Base-by-base conservation (phyloP, 2,329 filamentous ascomycete species). In the Pezicula radicicola region DNA sequence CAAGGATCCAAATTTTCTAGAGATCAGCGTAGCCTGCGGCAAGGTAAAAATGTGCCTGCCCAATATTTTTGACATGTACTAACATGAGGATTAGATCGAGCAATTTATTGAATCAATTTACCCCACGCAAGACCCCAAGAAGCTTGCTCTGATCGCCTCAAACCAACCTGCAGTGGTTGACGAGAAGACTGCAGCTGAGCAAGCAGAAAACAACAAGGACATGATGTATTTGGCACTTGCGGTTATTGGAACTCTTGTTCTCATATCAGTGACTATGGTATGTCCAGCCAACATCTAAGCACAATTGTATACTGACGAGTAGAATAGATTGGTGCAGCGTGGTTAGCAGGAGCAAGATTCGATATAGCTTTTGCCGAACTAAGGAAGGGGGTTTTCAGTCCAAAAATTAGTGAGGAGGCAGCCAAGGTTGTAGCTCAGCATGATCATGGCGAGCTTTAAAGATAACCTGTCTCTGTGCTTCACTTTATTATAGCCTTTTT, bases 71-170 rank as follows among this genome's bases (percentile, higher is more conserved):
- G 28, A 8, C 46, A 4, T 25, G 6, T 59, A 40, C 50, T 55
- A 30, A 58, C 48, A 37, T 28, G 21, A 25, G 4, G 2, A 28
- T 33, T 63, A 94, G 88, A 89, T 96, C 59, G 92, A 97, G 70
- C 89, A 94, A 76, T 96, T 96, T 68, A 96, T 97, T 68, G 93
- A 97, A 71, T 86, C 85, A 5, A 84, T 97, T 61, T 97, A 92
- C 82, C 94, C 94, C 3, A 81, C 83, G 8, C 91, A 96, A 70
- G 84, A 89, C 57, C 81, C 88, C 42, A 85, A 87, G 64, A 74
- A 76, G 55, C 69, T 82, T 35, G 71, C 74, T 30, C 66, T 72
- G 13, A 63, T 71, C 36, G 70, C 73, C 48, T 62, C 68, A 51
- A 54, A 54, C 30, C 65, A 70, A 57, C 67, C 65, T 56, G 52